phyloP scores from a whole-genome alignment of 805 yeast species.

The Schwanniomyces yamadae region DNA sequence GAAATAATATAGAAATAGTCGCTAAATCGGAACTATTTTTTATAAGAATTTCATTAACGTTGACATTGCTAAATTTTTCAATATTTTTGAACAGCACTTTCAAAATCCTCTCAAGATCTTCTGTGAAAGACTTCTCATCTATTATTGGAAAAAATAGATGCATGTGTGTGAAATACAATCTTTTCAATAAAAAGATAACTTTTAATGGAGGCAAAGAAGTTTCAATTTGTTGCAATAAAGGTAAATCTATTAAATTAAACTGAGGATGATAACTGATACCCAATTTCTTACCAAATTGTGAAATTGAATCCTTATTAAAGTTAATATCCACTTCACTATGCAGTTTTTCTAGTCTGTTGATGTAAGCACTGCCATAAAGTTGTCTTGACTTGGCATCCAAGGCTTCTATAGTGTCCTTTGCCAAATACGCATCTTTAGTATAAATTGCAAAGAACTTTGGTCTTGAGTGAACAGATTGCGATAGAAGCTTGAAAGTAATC shows the following conservation, averaged over 20 bases:
- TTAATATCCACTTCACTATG: neutral
- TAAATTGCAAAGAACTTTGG: neutral
- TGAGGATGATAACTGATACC: neutral
- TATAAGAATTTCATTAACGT: slow-evolving; percentile 7
- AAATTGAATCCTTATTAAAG: slow-evolving; percentile 1
- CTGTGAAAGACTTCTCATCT: neutral
- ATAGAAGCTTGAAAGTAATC: neutral
- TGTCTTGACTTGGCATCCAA: slow-evolving; percentile 6
- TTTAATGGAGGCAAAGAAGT: neutral
- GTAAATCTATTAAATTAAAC: neutral
- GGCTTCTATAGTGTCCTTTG: slow-evolving; percentile 1
- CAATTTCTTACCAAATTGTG: slow-evolving; percentile 3
- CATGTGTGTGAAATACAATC: slow-evolving; percentile 2
- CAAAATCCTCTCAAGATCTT: slow-evolving; percentile 1
- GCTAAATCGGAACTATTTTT: slow-evolving; percentile 22
- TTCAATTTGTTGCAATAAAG: neutral
- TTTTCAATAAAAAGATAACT: neutral
- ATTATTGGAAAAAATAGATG: slow-evolving; percentile 3
- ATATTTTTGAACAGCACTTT: neutral
- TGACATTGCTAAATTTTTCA: neutral
- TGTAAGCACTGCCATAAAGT: slow-evolving; percentile 2
- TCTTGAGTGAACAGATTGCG: neutral
- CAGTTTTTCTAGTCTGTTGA: neutral
- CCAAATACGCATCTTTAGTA: neutral
- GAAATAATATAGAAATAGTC: slow-evolving; percentile 21